These are phyloP conservation scores for Circinella umbellata DNA, from an alignment of 371 early-diverging fungal genomes.

Conservation along the genomic window DNA sequence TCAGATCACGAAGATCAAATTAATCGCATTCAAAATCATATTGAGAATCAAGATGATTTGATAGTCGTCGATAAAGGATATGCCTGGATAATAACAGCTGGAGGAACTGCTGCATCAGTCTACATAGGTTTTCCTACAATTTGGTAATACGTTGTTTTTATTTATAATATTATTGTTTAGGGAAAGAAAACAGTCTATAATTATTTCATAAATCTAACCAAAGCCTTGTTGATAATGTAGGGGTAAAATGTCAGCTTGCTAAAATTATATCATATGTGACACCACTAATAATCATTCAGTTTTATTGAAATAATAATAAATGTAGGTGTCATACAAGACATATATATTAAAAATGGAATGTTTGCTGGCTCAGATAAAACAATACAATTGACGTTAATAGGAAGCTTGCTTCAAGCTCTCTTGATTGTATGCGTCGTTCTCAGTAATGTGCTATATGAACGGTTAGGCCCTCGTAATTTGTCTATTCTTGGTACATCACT, in stretches of 20 bases:
- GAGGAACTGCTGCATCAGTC: neutral
- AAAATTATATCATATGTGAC: too few relatives aligned
- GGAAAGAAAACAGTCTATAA: too few relatives aligned
- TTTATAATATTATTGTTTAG: neutral
- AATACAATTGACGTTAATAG: constrained; percentile 1
- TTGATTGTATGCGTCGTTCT: neutral
- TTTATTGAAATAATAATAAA: too few relatives aligned
- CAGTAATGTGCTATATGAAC: neutral
- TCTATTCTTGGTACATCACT: neutral
- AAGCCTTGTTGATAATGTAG: too few relatives aligned
- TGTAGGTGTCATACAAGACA: neutral
- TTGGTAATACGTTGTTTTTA: neutral
- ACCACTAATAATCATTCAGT: too few relatives aligned
- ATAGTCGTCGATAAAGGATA: neutral
- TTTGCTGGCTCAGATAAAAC: neutral
- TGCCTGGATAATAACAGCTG: neutral
- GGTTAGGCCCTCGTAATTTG: neutral
- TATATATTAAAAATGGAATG: neutral
- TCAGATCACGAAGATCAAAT: too few relatives aligned
- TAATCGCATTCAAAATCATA: neutral
- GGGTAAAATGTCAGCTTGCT: too few relatives aligned
- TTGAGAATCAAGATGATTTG: neutral
- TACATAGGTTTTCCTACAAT: neutral
- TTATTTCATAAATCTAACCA: too few relatives aligned
- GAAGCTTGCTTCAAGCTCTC: neutral